A percentile compares a stretch with the other conserved stretches of the same genome.
These are phyloP conservation scores for Blepharisma undulans DNA, from an alignment of 169 alveolate genomes.

Conservation along the genomic window DNA sequence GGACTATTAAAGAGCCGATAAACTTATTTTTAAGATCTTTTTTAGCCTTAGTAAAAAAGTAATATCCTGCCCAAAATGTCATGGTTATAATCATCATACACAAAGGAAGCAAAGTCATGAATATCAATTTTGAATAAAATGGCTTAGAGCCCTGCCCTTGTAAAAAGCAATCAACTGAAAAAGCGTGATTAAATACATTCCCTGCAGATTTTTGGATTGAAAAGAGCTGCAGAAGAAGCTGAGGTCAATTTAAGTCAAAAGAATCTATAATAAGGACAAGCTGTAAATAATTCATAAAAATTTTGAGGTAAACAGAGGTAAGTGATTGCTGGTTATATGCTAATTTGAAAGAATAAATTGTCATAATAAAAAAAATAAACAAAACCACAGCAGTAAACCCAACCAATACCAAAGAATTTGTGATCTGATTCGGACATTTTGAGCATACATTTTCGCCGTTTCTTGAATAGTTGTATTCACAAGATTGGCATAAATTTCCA, in stretches of 20 bases:
- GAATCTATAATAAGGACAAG: slow-evolving; percentile 17
- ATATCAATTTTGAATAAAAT: slow-evolving; percentile 1
- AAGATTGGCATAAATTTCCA: slow-evolving; percentile 30
- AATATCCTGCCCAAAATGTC: slow-evolving; percentile 10
- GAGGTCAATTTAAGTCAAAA: slow-evolving; percentile 56
- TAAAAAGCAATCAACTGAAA: slow-evolving; percentile 56
- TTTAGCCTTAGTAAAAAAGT: background rate
- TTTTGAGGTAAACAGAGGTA: slow-evolving; percentile 41
- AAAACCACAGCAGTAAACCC: background rate
- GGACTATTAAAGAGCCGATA: slow-evolving; percentile 15
- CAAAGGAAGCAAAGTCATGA: background rate
- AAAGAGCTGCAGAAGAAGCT: slow-evolving; percentile 20
- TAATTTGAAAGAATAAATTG: background rate
- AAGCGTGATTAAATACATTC: background rate
- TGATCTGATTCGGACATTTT: slow-evolving; percentile 33
- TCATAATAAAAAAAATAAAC: background rate
- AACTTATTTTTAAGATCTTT: background rate
- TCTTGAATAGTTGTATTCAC: slow-evolving; percentile 12
- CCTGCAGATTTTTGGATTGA: slow-evolving; percentile 40
- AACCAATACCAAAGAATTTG: slow-evolving; percentile 30
- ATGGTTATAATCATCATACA: background rate
- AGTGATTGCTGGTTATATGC: slow-evolving; percentile 32
- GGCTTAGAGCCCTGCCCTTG: background rate
- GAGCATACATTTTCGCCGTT: slow-evolving; percentile 24
- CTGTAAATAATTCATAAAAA: slow-evolving; percentile 52